Base-by-base conservation (phyloP, 2,329 filamentous ascomycete species). In the Elsinoe perseae region DNA sequence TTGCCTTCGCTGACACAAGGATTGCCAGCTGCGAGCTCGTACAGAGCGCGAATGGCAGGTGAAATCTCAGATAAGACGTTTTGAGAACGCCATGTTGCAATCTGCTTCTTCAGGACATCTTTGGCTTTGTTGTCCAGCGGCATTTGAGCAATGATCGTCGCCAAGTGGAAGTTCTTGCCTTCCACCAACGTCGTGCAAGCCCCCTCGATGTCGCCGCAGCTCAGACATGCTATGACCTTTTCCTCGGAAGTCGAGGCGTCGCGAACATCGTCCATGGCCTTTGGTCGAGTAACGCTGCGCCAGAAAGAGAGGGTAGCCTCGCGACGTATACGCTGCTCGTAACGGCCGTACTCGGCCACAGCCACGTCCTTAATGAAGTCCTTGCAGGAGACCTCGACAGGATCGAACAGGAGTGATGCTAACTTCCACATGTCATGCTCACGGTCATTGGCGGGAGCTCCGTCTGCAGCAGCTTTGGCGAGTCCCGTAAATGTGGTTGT, bases 41-140 rank as follows among this genome's bases (percentile, higher is more conserved):
- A 98, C 30, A 98, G 77, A 7, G 91, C 86, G 56, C 93, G 85
- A 43, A 95, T 82, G 1, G 89, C 78, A 61, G 93, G 85, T 14
- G 82, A 84, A 70, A 98, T 90, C 69, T 98, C 95, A 1, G 89
- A 88, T 16, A 95, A 80, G 46, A 92, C 82, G 65, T 90, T 89
- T 32, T 88, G 83, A 25, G 87, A 81, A 32, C 85, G 83, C 93
- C 93, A 98, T 52, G 86, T 84, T 58, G 84, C 82, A 54, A 98
- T 79, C 68, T 98, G 93, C 56, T 84, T 79, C 21, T 78, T 78
- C 73, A 97, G 88, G 60, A 92, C 85, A 59, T 81, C 81, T 65
- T 84, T 87, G 56, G 85, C 82, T 2, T 76, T 76, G 50, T 82
- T 76, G 65, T 87, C 86, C 12, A 82, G 82, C 30, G 89, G 89